Conservation (phyloP, 202 grass and related monocot species). For the Zoysia matrella region DNA sequence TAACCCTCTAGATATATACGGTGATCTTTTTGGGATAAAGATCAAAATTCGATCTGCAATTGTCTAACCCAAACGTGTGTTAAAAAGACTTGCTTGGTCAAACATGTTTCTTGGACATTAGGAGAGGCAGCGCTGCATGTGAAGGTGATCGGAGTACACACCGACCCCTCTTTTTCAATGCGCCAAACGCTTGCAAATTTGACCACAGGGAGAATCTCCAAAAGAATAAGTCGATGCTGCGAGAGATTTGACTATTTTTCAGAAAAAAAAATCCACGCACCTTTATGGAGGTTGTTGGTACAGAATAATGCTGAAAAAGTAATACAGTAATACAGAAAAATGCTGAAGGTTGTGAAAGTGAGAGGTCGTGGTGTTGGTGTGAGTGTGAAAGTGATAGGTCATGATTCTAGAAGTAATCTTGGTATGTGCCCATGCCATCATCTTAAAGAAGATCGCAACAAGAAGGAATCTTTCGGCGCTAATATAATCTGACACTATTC, state of each 20-base stretch:
- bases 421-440: conserved; percentile 13
- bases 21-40: no score
- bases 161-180: conserved; percentile 33
- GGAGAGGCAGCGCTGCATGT: conserved; percentile 32
- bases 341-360: no score
- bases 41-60: no score
- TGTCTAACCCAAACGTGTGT: conserved; percentile 30
- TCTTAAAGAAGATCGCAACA: neutral
- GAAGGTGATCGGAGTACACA: conserved; percentile 42
- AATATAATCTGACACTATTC: neutral
- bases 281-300: neutral
- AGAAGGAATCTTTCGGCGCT: no score
- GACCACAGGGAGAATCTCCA: conserved; percentile 19
- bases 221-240: neutral
- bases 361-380: no score
- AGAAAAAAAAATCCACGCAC: neutral
- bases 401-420: conserved; percentile 38
- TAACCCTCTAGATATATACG: no score
- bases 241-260: conserved; percentile 9
- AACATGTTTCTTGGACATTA: conserved; percentile 52
- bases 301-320: neutral
- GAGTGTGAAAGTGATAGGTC: no score
- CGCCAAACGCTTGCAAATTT: conserved; percentile 28
- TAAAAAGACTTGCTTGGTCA: conserved; percentile 16
- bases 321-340: no score